These are phyloP conservation scores for Schoenoplectus triqueter DNA, from an alignment of 202 grass and related monocot species.

Conservation along the genomic window DNA sequence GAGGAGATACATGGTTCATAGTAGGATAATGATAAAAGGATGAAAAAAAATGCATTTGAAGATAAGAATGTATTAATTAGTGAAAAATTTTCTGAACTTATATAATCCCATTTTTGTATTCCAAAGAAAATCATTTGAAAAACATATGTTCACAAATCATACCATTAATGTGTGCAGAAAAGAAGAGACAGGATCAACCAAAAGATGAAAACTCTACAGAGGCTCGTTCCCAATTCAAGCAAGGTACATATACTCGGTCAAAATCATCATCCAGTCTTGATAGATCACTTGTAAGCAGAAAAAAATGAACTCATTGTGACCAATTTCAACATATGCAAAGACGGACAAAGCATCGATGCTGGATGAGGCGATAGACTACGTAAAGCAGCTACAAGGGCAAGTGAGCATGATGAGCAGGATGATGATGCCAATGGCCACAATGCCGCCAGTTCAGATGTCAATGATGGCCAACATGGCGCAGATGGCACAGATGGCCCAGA, in stretches of 20 bases:
- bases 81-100: conserved; percentile 7
- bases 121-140: neutral
- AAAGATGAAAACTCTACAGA: conserved; percentile 88
- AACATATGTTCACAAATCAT: neutral
- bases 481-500: conserved; percentile 74
- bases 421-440: conserved; percentile 73
- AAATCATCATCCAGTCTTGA: neutral
- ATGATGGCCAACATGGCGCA: conserved; percentile 76
- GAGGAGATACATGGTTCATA: no score
- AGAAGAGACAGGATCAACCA: conserved; percentile 92
- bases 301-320: neutral
- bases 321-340: conserved; percentile 35
- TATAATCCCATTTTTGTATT: neutral
- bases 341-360: conserved; percentile 95
- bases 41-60: no score
- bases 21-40: no score
- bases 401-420: conserved; percentile 78
- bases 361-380: conserved; percentile 87
- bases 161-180: conserved; percentile 64
- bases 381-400: conserved; percentile 85
- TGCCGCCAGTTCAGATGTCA: conserved; percentile 71
- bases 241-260: conserved; percentile 52
- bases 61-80: neutral
- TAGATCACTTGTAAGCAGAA: neutral
- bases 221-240: conserved; percentile 91